Evolutionary conservation across 2,329 filamentous ascomycete species (phyloP).

Genomic region (Xylaria hypoxylon): DNA sequence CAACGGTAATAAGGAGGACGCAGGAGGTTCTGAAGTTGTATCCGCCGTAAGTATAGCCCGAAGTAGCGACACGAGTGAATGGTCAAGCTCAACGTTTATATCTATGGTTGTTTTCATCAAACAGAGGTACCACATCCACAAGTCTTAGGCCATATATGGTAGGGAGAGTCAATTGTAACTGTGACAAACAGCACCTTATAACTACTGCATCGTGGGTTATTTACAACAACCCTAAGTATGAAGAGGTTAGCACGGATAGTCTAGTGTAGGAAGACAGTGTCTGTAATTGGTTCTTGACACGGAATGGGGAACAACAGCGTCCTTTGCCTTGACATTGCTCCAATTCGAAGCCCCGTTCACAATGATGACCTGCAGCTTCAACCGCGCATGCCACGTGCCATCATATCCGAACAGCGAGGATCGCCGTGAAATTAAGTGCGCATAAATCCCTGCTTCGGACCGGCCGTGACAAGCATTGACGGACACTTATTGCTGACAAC

Average conservation of each 20-base stretch:
- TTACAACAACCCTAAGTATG: too few relatives aligned
- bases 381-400: constrained; percentile 25
- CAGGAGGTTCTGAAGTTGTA: too few relatives aligned
- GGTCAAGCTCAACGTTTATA: background rate
- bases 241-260: background rate
- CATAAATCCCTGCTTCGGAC: constrained; percentile 27
- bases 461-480: constrained; percentile 22
- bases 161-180: too few relatives aligned
- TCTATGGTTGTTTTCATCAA: background rate
- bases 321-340: constrained; percentile 13
- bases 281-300: background rate
- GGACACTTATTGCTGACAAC: constrained; percentile 26
- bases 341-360: constrained; percentile 17
- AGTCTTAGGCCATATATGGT: too few relatives aligned
- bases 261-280: background rate
- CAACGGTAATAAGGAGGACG: too few relatives aligned
- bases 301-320: background rate
- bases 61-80: background rate
- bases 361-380: constrained; percentile 19
- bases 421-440: constrained; percentile 27
- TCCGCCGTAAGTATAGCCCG: too few relatives aligned
- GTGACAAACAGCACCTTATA: too few relatives aligned
- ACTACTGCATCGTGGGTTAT: background rate
- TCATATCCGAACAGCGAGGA: constrained; percentile 27
- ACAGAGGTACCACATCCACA: background rate